These are phyloP conservation scores for Lasiodiplodia hormozganensis DNA, from an alignment of 2,329 filamentous ascomycete genomes.

Conservation along the genomic window DNA sequence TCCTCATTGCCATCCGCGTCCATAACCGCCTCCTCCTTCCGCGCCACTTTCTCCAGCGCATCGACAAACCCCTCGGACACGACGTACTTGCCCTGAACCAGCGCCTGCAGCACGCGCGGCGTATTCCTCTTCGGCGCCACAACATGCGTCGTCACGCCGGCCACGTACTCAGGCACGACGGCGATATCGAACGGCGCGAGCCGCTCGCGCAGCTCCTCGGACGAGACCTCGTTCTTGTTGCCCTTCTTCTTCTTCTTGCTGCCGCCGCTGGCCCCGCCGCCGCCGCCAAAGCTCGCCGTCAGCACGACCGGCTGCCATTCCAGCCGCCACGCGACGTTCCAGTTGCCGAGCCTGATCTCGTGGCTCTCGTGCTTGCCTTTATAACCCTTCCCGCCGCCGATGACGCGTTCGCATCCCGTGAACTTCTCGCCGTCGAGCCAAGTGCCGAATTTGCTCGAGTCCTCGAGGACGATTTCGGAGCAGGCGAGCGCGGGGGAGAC, in stretches of 20 bases:
- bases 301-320: conserved; percentile 1
- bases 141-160: conserved; percentile 80
- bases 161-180: conserved; percentile 74
- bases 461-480: conserved; percentile 75
- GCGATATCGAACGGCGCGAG: conserved; percentile 92
- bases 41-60: conserved; percentile 62
- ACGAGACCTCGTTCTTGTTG: background rate
- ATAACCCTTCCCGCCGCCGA: conserved; percentile 35
- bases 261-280: background rate
- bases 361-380: conserved; percentile 57
- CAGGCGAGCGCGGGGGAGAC: conserved; percentile 57
- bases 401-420: conserved; percentile 56
- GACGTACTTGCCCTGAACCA: conserved; percentile 81
- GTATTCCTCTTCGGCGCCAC: conserved; percentile 91
- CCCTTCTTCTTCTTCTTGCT: background rate
- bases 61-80: conserved; percentile 78
- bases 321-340: conserved; percentile 67
- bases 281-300: background rate
- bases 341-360: conserved; percentile 75
- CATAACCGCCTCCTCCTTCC: conserved; percentile 64
- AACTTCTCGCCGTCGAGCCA: conserved; percentile 75
- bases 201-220: conserved; percentile 63
- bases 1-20: conserved; percentile 67
- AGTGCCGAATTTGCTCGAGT: conserved; percentile 86
- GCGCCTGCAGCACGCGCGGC: conserved; percentile 81